These are phyloP conservation scores for Chrysosporium keratinophilum DNA, from an alignment of 2,329 filamentous ascomycete genomes.

Conservation along the genomic window DNA sequence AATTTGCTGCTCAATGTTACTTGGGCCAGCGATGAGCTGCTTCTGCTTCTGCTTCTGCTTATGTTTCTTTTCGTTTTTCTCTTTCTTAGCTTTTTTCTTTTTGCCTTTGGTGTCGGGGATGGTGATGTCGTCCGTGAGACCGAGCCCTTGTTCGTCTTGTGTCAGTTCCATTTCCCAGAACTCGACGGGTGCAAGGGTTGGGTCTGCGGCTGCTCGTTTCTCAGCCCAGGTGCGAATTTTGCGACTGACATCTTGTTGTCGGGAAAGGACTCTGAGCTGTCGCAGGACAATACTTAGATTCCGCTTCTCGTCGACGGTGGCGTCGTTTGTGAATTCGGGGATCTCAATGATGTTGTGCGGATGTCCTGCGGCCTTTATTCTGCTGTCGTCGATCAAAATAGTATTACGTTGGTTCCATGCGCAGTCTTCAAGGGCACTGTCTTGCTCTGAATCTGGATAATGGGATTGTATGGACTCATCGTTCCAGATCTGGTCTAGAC, in stretches of 20 bases:
- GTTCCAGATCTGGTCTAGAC: conserved; percentile 62
- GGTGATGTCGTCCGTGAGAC: not conserved
- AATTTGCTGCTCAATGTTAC: not conserved
- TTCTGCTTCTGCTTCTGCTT: not conserved
- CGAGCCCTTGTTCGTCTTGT: conserved; percentile 8
- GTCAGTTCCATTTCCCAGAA: conserved; percentile 10
- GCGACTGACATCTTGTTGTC: conserved; percentile 41
- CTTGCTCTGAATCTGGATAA: conserved; percentile 35
- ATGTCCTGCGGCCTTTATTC: conserved; percentile 68
- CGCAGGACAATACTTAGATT: conserved; percentile 43
- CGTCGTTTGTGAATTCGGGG: conserved; percentile 56
- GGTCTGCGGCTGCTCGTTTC: not conserved
- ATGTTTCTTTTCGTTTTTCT: not conserved
- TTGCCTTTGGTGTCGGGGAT: not conserved
- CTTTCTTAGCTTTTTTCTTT: not conserved
- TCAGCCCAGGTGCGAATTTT: conserved; percentile 29
- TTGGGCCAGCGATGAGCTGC: not conserved
- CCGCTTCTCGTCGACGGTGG: conserved; percentile 32
- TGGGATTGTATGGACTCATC: conserved; percentile 34
- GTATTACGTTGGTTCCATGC: conserved; percentile 77
- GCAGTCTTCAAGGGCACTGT: conserved; percentile 37
- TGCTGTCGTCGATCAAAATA: conserved; percentile 75
- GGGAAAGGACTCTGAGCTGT: conserved; percentile 44
- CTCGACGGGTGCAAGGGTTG: not conserved
- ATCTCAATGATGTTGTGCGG: conserved; percentile 73